These are phyloP conservation scores for Pichia pseudocactophila DNA, from an alignment of 805 yeast species.

Conservation along the genomic window DNA sequence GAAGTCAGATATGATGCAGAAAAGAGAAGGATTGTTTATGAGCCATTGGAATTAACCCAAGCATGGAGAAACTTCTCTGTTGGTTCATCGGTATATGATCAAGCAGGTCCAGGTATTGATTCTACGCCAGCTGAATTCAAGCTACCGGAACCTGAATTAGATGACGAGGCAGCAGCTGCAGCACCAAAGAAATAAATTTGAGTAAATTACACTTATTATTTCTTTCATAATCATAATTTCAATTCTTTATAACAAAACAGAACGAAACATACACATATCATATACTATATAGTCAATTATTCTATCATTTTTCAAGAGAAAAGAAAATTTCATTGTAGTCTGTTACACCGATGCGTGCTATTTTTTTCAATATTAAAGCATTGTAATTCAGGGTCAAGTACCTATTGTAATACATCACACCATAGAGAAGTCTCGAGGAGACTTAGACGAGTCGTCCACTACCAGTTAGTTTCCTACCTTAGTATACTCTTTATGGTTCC, in stretches of 20 bases:
- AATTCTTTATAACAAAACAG: not conserved
- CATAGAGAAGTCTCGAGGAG: too few relatives aligned
- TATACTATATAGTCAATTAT: slow-evolving; percentile 4
- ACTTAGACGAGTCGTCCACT: too few relatives aligned
- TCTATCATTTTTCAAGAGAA: too few relatives aligned
- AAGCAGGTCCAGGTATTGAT: slow-evolving; percentile 80
- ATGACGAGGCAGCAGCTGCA: slow-evolving; percentile 31
- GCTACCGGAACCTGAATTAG: slow-evolving; percentile 75
- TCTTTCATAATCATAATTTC: not conserved
- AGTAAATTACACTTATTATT: not conserved
- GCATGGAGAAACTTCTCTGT: slow-evolving; percentile 88
- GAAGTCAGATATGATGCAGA: slow-evolving; percentile 88
- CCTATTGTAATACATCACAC: too few relatives aligned
- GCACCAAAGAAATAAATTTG: not conserved
- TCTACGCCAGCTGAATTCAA: slow-evolving; percentile 73
- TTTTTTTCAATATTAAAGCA: too few relatives aligned
- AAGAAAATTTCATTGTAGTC: too few relatives aligned
- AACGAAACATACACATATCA: not conserved
- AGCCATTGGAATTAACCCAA: slow-evolving; percentile 84
- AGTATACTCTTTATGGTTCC: too few relatives aligned
- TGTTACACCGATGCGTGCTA: too few relatives aligned
- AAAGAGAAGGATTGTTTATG: slow-evolving; percentile 81
- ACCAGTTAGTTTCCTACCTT: too few relatives aligned
- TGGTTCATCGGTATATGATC: slow-evolving; percentile 88
- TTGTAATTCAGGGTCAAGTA: too few relatives aligned